These are phyloP conservation scores for Fusarium nelsonii DNA, from an alignment of 2,329 filamentous ascomycete species.

Conservation along the genomic window DNA sequence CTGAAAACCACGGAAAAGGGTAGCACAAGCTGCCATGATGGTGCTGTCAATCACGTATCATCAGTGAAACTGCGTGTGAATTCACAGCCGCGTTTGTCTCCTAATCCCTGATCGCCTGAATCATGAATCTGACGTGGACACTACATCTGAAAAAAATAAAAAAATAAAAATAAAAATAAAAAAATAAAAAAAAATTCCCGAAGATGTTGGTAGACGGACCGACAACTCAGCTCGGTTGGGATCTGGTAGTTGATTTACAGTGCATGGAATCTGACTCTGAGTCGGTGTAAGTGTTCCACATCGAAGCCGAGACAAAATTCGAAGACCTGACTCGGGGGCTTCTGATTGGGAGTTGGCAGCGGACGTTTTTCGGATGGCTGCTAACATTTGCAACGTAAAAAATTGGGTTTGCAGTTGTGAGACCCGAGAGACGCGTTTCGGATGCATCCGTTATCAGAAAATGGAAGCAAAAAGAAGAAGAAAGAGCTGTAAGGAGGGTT, in stretches of 20 bases:
- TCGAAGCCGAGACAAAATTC: constrained; percentile 10
- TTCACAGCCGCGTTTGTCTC: constrained; percentile 16
- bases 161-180: too few species aligned
- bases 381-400: background rate
- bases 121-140: constrained; percentile 38
- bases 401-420: constrained; percentile 6
- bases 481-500: constrained; percentile 1
- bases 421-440: constrained; percentile 10
- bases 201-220: constrained; percentile 28
- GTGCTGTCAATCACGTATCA: constrained; percentile 6
- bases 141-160: too few species aligned
- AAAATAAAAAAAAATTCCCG: constrained; percentile 20
- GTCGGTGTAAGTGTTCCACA: constrained; percentile 22
- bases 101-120: constrained; percentile 31
- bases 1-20: constrained; percentile 16
- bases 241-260: constrained; percentile 26
- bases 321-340: constrained; percentile 24
- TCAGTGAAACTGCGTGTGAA: constrained; percentile 20
- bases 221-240: constrained; percentile 39
- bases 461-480: constrained; percentile 21
- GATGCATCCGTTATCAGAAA: constrained; percentile 15
- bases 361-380: background rate
- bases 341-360: constrained; percentile 34
- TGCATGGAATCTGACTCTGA: constrained; percentile 29
- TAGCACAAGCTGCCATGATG: constrained; percentile 25